A percentile compares a stretch with the other conserved stretches of the same genome.
Evolutionary conservation across 2,329 filamentous ascomycete species (phyloP).

Genomic region (Claviceps spartinae): DNA sequence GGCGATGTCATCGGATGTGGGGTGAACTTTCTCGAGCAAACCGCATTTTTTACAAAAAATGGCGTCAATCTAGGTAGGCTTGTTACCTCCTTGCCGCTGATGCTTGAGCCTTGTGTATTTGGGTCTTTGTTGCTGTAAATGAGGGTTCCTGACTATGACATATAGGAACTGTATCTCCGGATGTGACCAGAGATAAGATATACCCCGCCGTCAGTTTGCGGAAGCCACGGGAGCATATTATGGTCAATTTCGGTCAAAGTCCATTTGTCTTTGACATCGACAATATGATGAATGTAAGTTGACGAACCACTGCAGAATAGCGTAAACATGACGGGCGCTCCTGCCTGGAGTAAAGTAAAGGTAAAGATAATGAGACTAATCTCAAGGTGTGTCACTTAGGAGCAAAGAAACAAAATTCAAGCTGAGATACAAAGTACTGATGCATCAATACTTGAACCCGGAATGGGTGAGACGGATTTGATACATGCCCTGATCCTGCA

Average conservation of each 20-base stretch:
- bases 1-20: conserved; percentile 51
- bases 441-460: conserved; percentile 47
- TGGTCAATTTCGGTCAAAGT: conserved; percentile 54
- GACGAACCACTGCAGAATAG: neutral
- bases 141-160: conserved; percentile 1
- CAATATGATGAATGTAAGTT: conserved; percentile 58
- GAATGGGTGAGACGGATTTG: conserved; percentile 59
- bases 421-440: conserved; percentile 44
- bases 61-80: conserved; percentile 39
- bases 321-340: too few species aligned
- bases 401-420: conserved; percentile 45
- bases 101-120: neutral
- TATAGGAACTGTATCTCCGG: conserved; percentile 55
- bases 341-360: too few species aligned
- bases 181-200: conserved; percentile 48
- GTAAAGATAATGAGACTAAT: too few species aligned
- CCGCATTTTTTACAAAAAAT: conserved; percentile 58
- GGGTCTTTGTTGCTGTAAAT: neutral
- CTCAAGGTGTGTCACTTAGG: conserved; percentile 23
- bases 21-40: conserved; percentile 49
- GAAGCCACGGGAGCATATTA: conserved; percentile 46
- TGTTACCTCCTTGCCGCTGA: neutral
- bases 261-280: conserved; percentile 90
- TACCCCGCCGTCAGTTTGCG: conserved; percentile 56
- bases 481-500: conserved; percentile 73